phyloP scores from a whole-genome alignment of 1,284 basidiomycete genomes.

The Volvariella surrecta region DNA sequence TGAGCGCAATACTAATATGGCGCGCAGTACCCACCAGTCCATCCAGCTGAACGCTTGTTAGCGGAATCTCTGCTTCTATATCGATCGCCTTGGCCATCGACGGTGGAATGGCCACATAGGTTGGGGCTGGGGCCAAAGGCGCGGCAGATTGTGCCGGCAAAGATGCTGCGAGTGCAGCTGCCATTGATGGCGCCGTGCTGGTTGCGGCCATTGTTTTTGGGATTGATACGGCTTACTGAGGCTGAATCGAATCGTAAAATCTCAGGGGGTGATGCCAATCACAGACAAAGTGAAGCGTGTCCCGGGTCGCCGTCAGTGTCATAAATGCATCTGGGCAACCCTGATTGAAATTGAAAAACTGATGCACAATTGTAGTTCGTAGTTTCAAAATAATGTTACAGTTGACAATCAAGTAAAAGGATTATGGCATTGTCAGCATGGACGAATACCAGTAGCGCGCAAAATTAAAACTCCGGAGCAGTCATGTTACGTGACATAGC shows the following conservation, averaged over 20 bases:
- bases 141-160: slow-evolving; percentile 59
- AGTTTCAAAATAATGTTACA: no score
- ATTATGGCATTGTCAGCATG: no score
- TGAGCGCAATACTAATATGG: neutral
- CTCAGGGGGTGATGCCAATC: slow-evolving; percentile 21
- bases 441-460: no score
- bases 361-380: no score
- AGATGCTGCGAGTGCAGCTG: slow-evolving; percentile 79
- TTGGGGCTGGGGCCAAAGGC: slow-evolving; percentile 51
- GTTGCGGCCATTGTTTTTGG: slow-evolving; percentile 15
- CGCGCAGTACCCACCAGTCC: slow-evolving; percentile 58
- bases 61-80: slow-evolving; percentile 79
- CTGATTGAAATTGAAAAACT: no score
- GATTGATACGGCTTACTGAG: slow-evolving; percentile 4
- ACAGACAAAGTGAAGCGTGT: slow-evolving; percentile 17
- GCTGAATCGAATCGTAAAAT: slow-evolving; percentile 18
- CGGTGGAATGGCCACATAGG: slow-evolving; percentile 76
- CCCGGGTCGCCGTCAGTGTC: no score
- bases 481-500: no score
- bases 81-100: slow-evolving; percentile 88
- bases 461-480: no score
- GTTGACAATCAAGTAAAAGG: no score
- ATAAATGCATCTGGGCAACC: no score
- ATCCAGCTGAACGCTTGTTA: slow-evolving; percentile 75
- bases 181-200: slow-evolving; percentile 76